Base-by-base conservation (phyloP, 345 rosid genomes). In the Punica granatum region DNA sequence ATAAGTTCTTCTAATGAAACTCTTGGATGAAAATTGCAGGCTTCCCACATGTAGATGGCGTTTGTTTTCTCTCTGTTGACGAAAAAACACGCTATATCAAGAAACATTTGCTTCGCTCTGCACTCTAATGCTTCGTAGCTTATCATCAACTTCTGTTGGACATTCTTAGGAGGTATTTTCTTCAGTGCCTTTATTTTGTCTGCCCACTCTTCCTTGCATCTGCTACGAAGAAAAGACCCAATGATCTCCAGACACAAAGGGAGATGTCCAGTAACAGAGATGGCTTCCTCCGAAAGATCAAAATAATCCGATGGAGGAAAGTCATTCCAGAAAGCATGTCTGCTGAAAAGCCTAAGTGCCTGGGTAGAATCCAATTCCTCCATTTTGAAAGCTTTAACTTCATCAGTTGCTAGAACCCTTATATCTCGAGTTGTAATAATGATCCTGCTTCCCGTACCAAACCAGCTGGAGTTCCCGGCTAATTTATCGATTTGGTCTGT, bases 1-100 rank as follows among this genome's bases (percentile, higher is more conserved):
- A 63, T 18, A 14, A 70, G 73, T 19, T 60, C 51, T 33, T 34
- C 34, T 16, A 70, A 15, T 14, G 60, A 33, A 3, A 19, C 25
- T 21, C 35, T 42, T 34, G 63, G 73, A 33, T 64, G 36, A 28
- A 70, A 70, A 1, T 64, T 39, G 35, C n/a, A 49, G 46, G 66
- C 73, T n/a, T 63, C 37, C 73, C 73, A 70, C 67, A 70, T 62
- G 35, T 70, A 70, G 9, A 64, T n/a, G 18, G 73, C 62, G 35
- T 25, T 51, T 4, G n/a, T 63, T 53, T 7, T 70, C 35, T 28
- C 49, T 28, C 26, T 35, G 21, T 48, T 63, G 43, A n/a, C 32
- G 26, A 43, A 46, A 43, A 69, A 69, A 33, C 72, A 69, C 3
- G 59, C 54, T 6, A 70, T 26, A 19, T 70, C 68, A 3, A 70